Conservation (phyloP, 2,329 filamentous ascomycete genomes). For the Scedosporium minutisporum region DNA sequence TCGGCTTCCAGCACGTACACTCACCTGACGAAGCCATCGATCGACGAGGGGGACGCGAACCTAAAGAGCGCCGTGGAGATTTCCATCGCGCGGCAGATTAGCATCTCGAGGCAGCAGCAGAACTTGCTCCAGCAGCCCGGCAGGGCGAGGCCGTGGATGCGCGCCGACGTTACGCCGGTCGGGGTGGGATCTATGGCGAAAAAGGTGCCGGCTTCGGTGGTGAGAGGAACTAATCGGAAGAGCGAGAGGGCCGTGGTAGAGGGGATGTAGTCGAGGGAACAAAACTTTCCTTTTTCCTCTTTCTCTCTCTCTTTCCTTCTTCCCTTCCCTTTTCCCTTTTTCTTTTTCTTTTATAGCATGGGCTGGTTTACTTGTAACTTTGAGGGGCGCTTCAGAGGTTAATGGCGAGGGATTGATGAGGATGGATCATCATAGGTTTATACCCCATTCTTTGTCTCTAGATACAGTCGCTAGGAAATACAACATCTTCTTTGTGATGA, state of each 20-base stretch:
- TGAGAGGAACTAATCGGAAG: constrained; percentile 23
- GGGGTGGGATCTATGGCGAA: neutral
- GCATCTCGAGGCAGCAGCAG: constrained; percentile 51
- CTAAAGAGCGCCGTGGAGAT: constrained; percentile 50
- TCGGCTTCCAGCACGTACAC: constrained; percentile 22
- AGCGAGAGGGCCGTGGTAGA: constrained; percentile 47
- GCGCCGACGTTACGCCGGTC: neutral
- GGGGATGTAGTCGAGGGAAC: constrained; percentile 13
- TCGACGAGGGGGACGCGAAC: constrained; percentile 30
- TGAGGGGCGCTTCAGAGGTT: neutral
- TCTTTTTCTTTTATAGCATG: neutral
- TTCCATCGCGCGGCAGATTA: constrained; percentile 60
- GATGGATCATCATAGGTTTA: neutral
- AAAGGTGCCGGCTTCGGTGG: neutral
- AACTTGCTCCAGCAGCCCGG: constrained; percentile 35
- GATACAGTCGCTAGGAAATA: neutral
- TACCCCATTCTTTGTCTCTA: neutral
- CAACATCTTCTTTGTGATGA: neutral
- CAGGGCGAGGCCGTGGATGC: constrained; percentile 2
- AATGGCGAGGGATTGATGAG: neutral
- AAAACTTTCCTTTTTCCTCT: constrained; percentile 7
- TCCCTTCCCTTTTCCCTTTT: constrained; percentile 1
- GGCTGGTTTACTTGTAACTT: neutral
- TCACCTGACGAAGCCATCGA: constrained; percentile 22
- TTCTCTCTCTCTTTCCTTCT: neutral